Evolutionary conservation across 1,284 basidiomycete genomes (phyloP), one percentile per base, ranked within the genome.

Genomic region (Naganishia sp.): DNA sequence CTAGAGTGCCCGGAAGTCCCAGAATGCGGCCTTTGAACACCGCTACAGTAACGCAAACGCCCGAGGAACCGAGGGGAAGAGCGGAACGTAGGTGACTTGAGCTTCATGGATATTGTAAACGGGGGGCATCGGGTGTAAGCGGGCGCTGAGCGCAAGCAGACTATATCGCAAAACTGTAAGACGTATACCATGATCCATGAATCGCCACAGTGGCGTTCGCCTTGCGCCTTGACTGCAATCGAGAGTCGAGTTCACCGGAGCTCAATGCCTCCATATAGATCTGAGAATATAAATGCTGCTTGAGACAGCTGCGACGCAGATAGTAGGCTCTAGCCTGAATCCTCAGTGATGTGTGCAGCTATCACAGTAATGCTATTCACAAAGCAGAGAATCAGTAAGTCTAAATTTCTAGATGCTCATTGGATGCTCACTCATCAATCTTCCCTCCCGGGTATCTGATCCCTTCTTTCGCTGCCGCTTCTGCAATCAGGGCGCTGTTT

Each of bases 371-470:
- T 76, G 63, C 77, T 79, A 50, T 21, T 9, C 23, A 1, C 50
- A 46, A 25, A 55, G 41, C 32, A n/a, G 17, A 42, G 11, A 43
- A 1, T 45, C 15, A 57, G 45, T 21, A 0, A 39, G 4, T 39
- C 10, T 39, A 4, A 10, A 39, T 39, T 10, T 39, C 7, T 3
- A 39, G 7, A 39, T 39, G 13, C 28, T 28, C 28, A 28, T 28
- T 39, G 35, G 35, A 39, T 39, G 35, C 79, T 73, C 69, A 80
- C 79, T 81, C 80, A 68, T 81, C 80, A n/a, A 80, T 68, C 70
- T 81, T 81, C 13, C 80, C 79, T 23, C 80, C 83, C n/a, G 77
- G 76, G 65, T 76, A 82, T 43, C 72, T 72, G 62, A 78, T 73
- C 25, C 79, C 75, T 54, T 82, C 75, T 71, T 74, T 75, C 28